Evolutionary conservation across 1,284 basidiomycete species (phyloP), one percentile per base, ranked within the genome.

Genomic region (Sanguinoderma infundibulare): DNA sequence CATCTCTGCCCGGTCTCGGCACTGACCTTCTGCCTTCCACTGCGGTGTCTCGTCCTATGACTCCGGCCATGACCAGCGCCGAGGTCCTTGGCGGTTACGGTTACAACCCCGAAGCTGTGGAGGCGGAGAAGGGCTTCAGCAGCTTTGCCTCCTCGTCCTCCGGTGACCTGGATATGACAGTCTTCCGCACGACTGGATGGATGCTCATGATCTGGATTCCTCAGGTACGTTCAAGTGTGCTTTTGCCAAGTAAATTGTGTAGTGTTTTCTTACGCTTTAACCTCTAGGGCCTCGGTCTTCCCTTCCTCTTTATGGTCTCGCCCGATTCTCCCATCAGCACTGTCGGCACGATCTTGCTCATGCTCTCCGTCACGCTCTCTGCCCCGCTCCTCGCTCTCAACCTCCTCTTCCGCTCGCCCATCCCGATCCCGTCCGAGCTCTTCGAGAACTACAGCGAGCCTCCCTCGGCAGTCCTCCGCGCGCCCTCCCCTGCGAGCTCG

Each of bases 31-130:
- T 79, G 20, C 74, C 73, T 17, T 69, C 77, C 14, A 72, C 76
- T 12, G 72, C 74, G 5, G 70, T 73, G 3, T 80, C 81, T 26
- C 80, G 81, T 38, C 81, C 83, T 10, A 67, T 70, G 24, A 85
- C 84, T 1, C 83, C 86, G 14, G 81, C 80, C n/a, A 72, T 88
- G 68, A 79, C 82, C 0, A 81, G 78, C 55, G 83, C 84, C 17
- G 83, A 83, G 60, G 88, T 89, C 8, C 75, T 89, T 32, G 87
- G 86, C 46, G 86, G 86, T 1, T 87, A 89, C 70, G 85, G 85
- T 3, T 87, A 83, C 67, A 75, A 77, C 20, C 79, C 79, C 1
- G 77, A 78, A 35, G 71, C 67, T 53, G 63, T 69, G 32, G 79
- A 83, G 58, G 77, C 78, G 4, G 87, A 88, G 74, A 86, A 82